Evolutionary conservation across 2,329 filamentous ascomycete species (phyloP).

Genomic region (Colletotrichum navitas): DNA sequence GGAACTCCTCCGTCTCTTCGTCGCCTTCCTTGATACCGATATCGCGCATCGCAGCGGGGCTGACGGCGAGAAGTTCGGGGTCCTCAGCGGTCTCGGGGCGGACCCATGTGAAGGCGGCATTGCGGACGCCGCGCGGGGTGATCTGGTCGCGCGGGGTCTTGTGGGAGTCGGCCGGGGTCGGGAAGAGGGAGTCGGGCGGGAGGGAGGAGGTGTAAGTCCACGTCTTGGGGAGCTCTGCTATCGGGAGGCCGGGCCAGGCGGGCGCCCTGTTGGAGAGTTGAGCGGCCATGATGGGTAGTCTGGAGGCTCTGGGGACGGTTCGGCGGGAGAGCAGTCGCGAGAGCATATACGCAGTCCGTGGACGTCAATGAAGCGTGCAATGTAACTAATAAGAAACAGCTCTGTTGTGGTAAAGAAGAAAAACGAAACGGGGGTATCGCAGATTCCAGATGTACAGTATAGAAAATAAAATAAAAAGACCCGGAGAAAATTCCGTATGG

Average conservation of each 20-base stretch:
- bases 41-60: conserved; percentile 81
- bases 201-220: conserved; percentile 76
- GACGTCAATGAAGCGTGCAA: conserved; percentile 3
- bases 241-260: conserved; percentile 49
- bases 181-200: conserved; percentile 81
- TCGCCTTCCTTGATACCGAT: conserved; percentile 81
- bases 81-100: conserved; percentile 79
- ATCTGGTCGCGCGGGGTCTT: conserved; percentile 82
- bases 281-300: conserved; percentile 50
- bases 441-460: not conserved
- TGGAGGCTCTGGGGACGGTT: conserved; percentile 47
- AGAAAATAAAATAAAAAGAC: not conserved
- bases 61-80: conserved; percentile 85
- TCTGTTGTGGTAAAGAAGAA: conserved; percentile 3
- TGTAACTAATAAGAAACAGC: not conserved
- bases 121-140: conserved; percentile 84
- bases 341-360: conserved; percentile 48
- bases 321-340: conserved; percentile 49
- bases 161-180: conserved; percentile 86
- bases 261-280: conserved; percentile 48
- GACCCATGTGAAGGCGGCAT: conserved; percentile 91
- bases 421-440: conserved; percentile 23
- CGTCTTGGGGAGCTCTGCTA: conserved; percentile 72
- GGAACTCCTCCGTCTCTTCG: conserved; percentile 79
- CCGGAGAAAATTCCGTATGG: not conserved